Base-by-base conservation (phyloP, 129 eudicot species). In the Flaveria trinervia region DNA sequence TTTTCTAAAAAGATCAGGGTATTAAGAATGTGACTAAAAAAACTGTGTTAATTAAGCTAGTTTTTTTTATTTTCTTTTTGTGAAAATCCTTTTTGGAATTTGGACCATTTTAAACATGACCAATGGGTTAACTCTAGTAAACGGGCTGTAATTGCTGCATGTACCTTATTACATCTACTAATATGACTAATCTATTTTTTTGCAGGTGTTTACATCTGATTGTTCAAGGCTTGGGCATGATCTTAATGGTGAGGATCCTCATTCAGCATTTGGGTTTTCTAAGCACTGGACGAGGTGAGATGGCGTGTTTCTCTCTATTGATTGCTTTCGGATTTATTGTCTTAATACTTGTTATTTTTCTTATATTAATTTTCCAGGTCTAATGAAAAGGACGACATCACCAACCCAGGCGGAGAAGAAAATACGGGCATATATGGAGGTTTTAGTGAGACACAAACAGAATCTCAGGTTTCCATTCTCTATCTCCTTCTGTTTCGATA, bases 381-480 rank as follows among this genome's bases (percentile, higher is more conserved):
- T 74, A 92, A 79, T 71, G 88, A 84, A 73, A 81, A 74, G 65
- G 89, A 80, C 9, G 90, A 85, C 18, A 77, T 28, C 46, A 13
- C 77, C 46, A 81, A 68, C 43, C 70, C 89, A 39, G 65, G 81
- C 15, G 66, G 59, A 76, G 86, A 80, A 57, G 78, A 25, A 60
- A 85, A 74, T 56, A 28, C 76, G 7, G 85, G 83, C 75, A 70
- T 80, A 64, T 86, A 85, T 80, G 97, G 88, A 71, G 84, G 86
- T 68, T 90, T 89, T 83, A 93, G 91, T 83, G 98, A 93, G 81
- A 90, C 98, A 14, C 98, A 93, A 77, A 93, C 98, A 55, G 98
- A 93, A 52, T 90, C 98, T 41, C 98, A 90, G 98, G 98, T 90
- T 81, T 65, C 43, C 23, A 46, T 77, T 79, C 61, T 52, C 72